A percentile compares a stretch with the other conserved stretches of the same genome.
phyloP scores from a whole-genome alignment of 73 alveolate species.

The Paramecium octaurelia region DNA sequence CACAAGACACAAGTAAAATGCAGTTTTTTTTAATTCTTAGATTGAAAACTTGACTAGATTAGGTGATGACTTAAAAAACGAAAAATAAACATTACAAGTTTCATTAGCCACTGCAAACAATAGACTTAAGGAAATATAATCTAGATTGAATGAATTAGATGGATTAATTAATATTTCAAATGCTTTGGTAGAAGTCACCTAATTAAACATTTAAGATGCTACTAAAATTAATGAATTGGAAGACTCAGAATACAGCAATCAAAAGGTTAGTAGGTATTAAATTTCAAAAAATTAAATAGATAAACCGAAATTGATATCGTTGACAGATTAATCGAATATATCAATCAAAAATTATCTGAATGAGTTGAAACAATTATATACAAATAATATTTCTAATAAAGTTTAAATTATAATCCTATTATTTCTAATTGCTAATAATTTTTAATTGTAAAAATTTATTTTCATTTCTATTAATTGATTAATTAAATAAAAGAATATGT shows the following conservation, averaged over 20 bases:
- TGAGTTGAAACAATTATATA: neutral
- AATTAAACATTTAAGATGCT: constrained; percentile 9
- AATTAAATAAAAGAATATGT: neutral
- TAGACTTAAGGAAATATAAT: constrained; percentile 29
- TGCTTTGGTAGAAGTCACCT: constrained; percentile 31
- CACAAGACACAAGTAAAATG: neutral
- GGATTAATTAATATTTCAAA: constrained; percentile 32
- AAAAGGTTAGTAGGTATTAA: constrained; percentile 27
- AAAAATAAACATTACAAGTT: neutral
- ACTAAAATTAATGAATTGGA: neutral
- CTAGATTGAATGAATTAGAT: constrained; percentile 41
- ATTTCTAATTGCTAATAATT: neutral
- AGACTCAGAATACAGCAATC: neutral
- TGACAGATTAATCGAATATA: constrained; percentile 14
- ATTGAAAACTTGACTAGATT: constrained; percentile 37
- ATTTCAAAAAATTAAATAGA: neutral
- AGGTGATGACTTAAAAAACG: neutral
- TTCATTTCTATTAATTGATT: neutral
- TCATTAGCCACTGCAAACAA: constrained; percentile 42
- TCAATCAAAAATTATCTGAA: constrained; percentile 44
- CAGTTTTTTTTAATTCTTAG: neutral
- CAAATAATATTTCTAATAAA: neutral
- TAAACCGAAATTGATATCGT: constrained; percentile 18
- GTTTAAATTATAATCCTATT: neutral
- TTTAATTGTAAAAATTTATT: neutral